These are phyloP conservation scores for Haberlea rhodopensis DNA, from an alignment of 257 asterid species.

Conservation along the genomic window DNA sequence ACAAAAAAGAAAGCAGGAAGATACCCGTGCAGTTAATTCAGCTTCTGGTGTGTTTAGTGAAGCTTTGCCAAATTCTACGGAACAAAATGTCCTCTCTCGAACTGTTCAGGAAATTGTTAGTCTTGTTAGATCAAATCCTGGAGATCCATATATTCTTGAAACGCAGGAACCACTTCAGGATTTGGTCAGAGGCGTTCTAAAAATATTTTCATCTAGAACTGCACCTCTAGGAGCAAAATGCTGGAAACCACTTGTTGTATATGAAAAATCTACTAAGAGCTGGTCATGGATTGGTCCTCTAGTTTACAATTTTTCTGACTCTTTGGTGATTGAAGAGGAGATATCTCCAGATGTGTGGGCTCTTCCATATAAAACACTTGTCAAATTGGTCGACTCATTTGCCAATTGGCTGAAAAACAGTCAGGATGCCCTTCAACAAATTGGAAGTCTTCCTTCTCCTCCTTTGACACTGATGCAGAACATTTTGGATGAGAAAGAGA, in stretches of 20 bases:
- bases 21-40: slow-evolving; percentile 35
- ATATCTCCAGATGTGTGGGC: slow-evolving; percentile 96
- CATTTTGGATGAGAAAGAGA: slow-evolving; percentile 83
- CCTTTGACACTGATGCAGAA: slow-evolving; percentile 72
- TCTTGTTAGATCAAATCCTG: slow-evolving; percentile 86
- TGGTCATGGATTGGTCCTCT: slow-evolving; percentile 97
- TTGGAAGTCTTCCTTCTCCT: slow-evolving; percentile 93
- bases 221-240: slow-evolving; percentile 99
- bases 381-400: slow-evolving; percentile 87
- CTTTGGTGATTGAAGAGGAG: slow-evolving; percentile 69
- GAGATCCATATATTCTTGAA: slow-evolving; percentile 91
- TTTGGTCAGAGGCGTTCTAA: slow-evolving; percentile 89
- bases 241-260: slow-evolving; percentile 92
- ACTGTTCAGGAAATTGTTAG: slow-evolving; percentile 77
- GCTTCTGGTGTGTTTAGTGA: slow-evolving; percentile 38
- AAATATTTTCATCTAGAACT: slow-evolving; percentile 81
- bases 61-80: slow-evolving; percentile 44
- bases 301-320: slow-evolving; percentile 44
- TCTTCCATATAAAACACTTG: slow-evolving; percentile 94
- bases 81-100: slow-evolving; percentile 58
- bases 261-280: slow-evolving; percentile 69
- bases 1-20: slow-evolving; percentile 45
- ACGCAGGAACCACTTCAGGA: slow-evolving; percentile 99
- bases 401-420: slow-evolving; percentile 98
- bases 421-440: slow-evolving; percentile 96